phyloP scores from a whole-genome alignment of 192 early-diverging fungal species.

The Coemansia sp. region DNA sequence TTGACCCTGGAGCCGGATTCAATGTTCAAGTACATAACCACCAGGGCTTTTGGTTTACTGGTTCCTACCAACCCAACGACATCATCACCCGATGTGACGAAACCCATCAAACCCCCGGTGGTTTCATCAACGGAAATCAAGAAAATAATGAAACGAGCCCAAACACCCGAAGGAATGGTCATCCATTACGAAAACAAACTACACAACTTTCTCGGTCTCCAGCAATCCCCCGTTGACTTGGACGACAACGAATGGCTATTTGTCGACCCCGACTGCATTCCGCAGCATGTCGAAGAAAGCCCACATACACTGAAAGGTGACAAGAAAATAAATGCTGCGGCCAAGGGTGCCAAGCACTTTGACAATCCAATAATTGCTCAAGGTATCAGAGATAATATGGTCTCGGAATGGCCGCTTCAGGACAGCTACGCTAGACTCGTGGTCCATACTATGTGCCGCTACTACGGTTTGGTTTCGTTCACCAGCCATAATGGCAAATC shows the following conservation, averaged over 20 bases:
- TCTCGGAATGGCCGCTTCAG: constrained; percentile 39
- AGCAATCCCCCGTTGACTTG: constrained; percentile 3
- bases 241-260: constrained; percentile 42
- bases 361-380: constrained; percentile 27
- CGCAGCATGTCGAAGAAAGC: neutral
- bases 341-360: neutral
- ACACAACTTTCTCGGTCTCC: constrained; percentile 33
- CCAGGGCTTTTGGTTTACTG: neutral
- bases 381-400: constrained; percentile 36
- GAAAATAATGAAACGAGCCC: constrained; percentile 42
- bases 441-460: constrained; percentile 53
- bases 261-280: constrained; percentile 34
- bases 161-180: constrained; percentile 47
- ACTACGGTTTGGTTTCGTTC: constrained; percentile 52
- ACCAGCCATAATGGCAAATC: constrained; percentile 32
- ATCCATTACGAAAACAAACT: constrained; percentile 41
- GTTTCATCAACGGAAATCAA: constrained; percentile 36
- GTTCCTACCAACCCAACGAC: neutral
- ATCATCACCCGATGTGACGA: neutral
- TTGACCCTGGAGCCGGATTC: neutral
- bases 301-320: neutral
- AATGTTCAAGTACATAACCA: neutral
- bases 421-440: constrained; percentile 51
- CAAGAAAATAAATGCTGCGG: neutral
- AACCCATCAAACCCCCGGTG: neutral